Evolutionary conservation across 345 rosid species (phyloP).

Genomic region (Gossypium sturtianum): DNA sequence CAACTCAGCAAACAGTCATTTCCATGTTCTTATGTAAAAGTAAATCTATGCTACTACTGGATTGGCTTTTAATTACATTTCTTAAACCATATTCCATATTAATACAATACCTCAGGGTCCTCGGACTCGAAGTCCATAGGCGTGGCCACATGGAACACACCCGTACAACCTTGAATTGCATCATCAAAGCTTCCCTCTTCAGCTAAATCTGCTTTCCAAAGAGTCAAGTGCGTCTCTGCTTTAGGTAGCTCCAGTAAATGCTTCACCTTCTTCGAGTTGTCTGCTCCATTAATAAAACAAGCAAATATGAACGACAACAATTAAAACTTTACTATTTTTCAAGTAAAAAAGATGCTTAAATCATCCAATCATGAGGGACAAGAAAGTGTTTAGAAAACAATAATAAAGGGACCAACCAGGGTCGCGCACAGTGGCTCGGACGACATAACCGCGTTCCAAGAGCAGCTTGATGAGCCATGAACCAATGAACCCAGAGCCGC

Average conservation of each 20-base stretch:
- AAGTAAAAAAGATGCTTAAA: background rate
- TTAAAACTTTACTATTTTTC: background rate
- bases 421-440: slow-evolving; percentile 11
- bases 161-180: slow-evolving; percentile 25
- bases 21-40: too few relatives aligned
- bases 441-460: background rate
- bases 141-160: slow-evolving; percentile 32
- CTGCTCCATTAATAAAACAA: slow-evolving; percentile 1
- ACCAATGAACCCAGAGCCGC: slow-evolving; percentile 16
- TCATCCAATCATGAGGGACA: too few relatives aligned
- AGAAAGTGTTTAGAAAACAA: too few relatives aligned
- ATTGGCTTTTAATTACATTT: too few relatives aligned
- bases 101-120: slow-evolving; percentile 24
- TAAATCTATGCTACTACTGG: too few relatives aligned
- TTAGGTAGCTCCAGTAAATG: slow-evolving; percentile 24
- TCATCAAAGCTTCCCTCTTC: slow-evolving; percentile 28
- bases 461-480: slow-evolving; percentile 10
- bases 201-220: slow-evolving; percentile 26
- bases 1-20: too few relatives aligned
- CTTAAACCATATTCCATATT: background rate
- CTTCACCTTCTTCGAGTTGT: slow-evolving; percentile 17
- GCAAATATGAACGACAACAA: background rate
- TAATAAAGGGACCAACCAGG: background rate
- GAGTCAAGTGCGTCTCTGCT: slow-evolving; percentile 19
- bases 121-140: slow-evolving; percentile 28